phyloP scores from a whole-genome alignment of 495 filamentous ascomycete species.

The Aspergillus ellipticus region DNA sequence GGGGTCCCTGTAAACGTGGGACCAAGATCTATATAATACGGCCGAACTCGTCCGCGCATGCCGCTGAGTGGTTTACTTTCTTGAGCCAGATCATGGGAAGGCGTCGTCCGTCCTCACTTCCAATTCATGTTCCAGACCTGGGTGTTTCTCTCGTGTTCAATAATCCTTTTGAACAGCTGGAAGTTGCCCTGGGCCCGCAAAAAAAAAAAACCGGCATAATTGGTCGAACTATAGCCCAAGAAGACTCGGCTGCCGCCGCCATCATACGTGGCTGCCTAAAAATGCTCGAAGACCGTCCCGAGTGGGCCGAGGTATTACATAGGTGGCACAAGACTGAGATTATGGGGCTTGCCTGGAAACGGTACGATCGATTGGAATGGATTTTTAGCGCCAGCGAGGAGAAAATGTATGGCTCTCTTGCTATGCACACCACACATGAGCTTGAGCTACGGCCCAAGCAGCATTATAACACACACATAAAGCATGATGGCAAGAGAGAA shows the following conservation, averaged over 20 bases:
- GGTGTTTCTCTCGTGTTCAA: slow-evolving; percentile 59
- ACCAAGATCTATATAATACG: slow-evolving; percentile 66
- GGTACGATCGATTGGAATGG: slow-evolving; percentile 76
- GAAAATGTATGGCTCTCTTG: slow-evolving; percentile 72
- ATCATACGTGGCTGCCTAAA: slow-evolving; percentile 57
- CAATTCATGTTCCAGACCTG: slow-evolving; percentile 65
- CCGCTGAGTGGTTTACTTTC: slow-evolving; percentile 76
- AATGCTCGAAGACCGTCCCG: slow-evolving; percentile 53
- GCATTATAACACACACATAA: slow-evolving; percentile 61
- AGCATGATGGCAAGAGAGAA: slow-evolving; percentile 34
- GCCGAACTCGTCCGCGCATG: slow-evolving; percentile 59
- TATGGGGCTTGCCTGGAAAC: slow-evolving; percentile 72
- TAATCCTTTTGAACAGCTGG: slow-evolving; percentile 58
- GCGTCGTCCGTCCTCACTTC: slow-evolving; percentile 53
- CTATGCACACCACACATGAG: slow-evolving; percentile 70
- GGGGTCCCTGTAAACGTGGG: slow-evolving; percentile 53
- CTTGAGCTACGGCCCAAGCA: slow-evolving; percentile 68
- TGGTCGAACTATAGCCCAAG: slow-evolving; percentile 44
- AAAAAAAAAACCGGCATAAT: slow-evolving; percentile 43
- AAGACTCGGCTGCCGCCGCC: slow-evolving; percentile 50
- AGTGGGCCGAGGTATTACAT: slow-evolving; percentile 62
- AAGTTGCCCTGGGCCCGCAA: slow-evolving; percentile 36
- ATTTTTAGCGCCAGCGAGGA: slow-evolving; percentile 65
- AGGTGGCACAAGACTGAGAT: slow-evolving; percentile 58
- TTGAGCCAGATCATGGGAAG: slow-evolving; percentile 59